A percentile compares a stretch with the other conserved stretches of the same genome.
Evolutionary conservation across 1,284 basidiomycete species (phyloP).

Genomic region (Leccinum pachyderme): DNA sequence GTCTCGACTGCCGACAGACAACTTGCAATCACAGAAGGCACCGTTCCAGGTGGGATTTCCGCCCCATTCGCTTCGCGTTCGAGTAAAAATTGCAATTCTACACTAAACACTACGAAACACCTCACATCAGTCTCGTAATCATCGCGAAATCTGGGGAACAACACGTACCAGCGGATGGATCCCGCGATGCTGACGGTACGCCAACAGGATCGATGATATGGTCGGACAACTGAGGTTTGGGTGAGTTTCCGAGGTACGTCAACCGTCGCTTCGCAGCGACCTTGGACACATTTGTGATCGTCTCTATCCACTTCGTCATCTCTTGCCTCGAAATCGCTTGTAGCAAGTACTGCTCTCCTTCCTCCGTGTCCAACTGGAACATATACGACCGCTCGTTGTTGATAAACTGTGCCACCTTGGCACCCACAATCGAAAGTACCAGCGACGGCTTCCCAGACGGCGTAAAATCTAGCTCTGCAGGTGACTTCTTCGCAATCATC

Average conservation of each 20-base stretch:
- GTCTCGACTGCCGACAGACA: constrained; percentile 69
- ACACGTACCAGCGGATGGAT: constrained; percentile 63
- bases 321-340: constrained; percentile 68
- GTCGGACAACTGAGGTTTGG: constrained; percentile 67
- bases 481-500: constrained; percentile 51
- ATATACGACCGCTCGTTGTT: constrained; percentile 79
- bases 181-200: constrained; percentile 38
- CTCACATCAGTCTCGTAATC: constrained; percentile 7
- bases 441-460: constrained; percentile 68
- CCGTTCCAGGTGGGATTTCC: constrained; percentile 50
- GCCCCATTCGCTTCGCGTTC: constrained; percentile 56
- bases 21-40: constrained; percentile 64
- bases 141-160: neutral
- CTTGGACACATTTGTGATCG: constrained; percentile 66
- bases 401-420: constrained; percentile 63
- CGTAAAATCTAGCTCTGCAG: constrained; percentile 70
- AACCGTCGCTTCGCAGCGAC: constrained; percentile 73
- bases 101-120: constrained; percentile 63
- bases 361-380: constrained; percentile 80
- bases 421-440: constrained; percentile 70
- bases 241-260: constrained; percentile 73
- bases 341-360: constrained; percentile 77
- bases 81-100: constrained; percentile 67
- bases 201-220: constrained; percentile 56
- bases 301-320: constrained; percentile 73